These are phyloP conservation scores for Mycena metata DNA, from an alignment of 768 basidiomycete species.

Conservation along the genomic window DNA sequence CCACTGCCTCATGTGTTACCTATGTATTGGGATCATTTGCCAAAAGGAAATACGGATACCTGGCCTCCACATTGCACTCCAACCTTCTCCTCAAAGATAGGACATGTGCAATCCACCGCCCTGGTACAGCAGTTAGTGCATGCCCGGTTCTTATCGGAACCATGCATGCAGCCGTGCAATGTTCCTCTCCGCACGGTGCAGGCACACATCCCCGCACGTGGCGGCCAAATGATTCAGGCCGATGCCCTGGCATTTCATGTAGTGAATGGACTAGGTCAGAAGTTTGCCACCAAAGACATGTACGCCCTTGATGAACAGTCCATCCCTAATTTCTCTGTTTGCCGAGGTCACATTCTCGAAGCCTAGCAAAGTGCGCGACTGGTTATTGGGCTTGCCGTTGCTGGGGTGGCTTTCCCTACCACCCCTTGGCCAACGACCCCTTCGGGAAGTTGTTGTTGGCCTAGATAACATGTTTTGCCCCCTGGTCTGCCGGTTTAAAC, in stretches of 20 bases:
- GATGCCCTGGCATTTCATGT: slow-evolving; percentile 35
- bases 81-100: no score
- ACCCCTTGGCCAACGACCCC: slow-evolving; percentile 22
- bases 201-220: slow-evolving; percentile 31
- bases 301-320: slow-evolving; percentile 35
- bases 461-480: slow-evolving; percentile 29
- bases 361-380: slow-evolving; percentile 41
- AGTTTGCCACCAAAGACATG: slow-evolving; percentile 26
- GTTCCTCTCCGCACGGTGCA: slow-evolving; percentile 35
- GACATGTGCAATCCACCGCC: no score
- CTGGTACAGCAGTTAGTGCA: no score
- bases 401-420: slow-evolving; percentile 45
- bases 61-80: no score
- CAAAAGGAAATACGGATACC: no score
- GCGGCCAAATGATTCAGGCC: slow-evolving; percentile 33
- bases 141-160: no score
- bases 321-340: slow-evolving; percentile 29
- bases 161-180: no score
- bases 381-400: slow-evolving; percentile 36
- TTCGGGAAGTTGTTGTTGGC: slow-evolving; percentile 21
- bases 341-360: slow-evolving; percentile 32
- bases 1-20: no score
- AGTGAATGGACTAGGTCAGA: slow-evolving; percentile 30
- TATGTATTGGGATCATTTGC: no score
- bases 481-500: slow-evolving; percentile 24